Evolutionary conservation across 139 green algal species (phyloP).

Genomic region (Coelastrella sp.): DNA sequence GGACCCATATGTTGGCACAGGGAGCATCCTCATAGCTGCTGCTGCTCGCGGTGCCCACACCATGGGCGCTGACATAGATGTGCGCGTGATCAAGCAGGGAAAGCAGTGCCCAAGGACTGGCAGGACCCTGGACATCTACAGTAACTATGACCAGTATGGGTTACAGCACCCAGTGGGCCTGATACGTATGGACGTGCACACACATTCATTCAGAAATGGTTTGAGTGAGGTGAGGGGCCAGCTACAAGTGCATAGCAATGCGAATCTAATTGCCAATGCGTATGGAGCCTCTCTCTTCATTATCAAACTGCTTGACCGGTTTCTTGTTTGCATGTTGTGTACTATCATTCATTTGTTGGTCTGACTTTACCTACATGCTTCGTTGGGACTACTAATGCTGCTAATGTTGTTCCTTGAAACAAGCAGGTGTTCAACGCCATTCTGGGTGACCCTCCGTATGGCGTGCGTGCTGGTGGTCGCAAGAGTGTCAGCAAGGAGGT

Average conservation of each 20-base stretch:
- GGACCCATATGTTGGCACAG: conserved; percentile 86
- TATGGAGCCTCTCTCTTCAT: too few relatives aligned
- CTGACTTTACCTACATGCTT: background rate
- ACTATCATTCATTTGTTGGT: too few relatives aligned
- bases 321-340: too few relatives aligned
- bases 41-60: conserved; percentile 75
- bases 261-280: too few relatives aligned
- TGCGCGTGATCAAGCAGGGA: conserved; percentile 67
- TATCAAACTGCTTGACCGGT: too few relatives aligned
- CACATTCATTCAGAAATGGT: conserved; percentile 67
- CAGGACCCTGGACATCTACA: conserved; percentile 63
- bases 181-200: conserved; percentile 82
- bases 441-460: conserved; percentile 95
- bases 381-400: background rate
- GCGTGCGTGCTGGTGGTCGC: conserved; percentile 91
- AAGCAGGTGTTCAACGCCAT: conserved; percentile 85
- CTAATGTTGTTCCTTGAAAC: background rate
- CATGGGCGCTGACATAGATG: conserved; percentile 89
- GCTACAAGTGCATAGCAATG: too few relatives aligned
- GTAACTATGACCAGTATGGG: conserved; percentile 90
- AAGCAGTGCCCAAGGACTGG: conserved; percentile 12
- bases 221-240: conserved; percentile 56
- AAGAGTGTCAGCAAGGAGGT: conserved; percentile 72
- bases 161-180: conserved; percentile 76
- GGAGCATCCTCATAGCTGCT: conserved; percentile 89